phyloP scores from a whole-genome alignment of 768 basidiomycete species.

The Mycena crocata region DNA sequence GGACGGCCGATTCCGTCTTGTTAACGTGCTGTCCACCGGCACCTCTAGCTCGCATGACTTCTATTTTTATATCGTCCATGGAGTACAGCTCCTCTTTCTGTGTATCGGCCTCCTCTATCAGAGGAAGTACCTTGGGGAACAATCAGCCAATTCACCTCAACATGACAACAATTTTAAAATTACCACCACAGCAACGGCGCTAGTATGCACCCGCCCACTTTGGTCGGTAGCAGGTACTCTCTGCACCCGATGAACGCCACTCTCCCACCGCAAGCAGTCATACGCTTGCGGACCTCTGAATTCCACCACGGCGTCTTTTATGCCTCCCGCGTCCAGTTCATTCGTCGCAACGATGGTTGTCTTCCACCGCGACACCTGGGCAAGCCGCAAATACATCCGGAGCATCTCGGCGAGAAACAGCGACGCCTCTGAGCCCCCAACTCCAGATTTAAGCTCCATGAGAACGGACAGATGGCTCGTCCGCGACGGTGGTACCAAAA shows the following conservation, averaged over 20 bases:
- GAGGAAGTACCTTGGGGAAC: slow-evolving; percentile 80
- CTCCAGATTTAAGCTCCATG: slow-evolving; percentile 92
- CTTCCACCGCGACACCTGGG: slow-evolving; percentile 70
- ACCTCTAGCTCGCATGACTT: slow-evolving; percentile 97
- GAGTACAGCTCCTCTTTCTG: slow-evolving; percentile 74
- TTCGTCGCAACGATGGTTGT: slow-evolving; percentile 69
- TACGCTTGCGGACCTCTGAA: slow-evolving; percentile 83
- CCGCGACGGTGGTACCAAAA: slow-evolving; percentile 79
- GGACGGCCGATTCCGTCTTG: slow-evolving; percentile 97
- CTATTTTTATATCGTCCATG: slow-evolving; percentile 89
- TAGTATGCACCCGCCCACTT: slow-evolving; percentile 90
- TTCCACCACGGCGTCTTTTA: slow-evolving; percentile 84
- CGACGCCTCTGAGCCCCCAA: slow-evolving; percentile 90
- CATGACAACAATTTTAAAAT: slow-evolving; percentile 40
- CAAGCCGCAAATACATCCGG: slow-evolving; percentile 83
- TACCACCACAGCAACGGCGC: slow-evolving; percentile 89
- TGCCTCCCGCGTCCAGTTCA: slow-evolving; percentile 69
- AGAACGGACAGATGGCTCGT: slow-evolving; percentile 80
- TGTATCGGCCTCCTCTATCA: slow-evolving; percentile 73
- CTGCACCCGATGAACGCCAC: slow-evolving; percentile 96
- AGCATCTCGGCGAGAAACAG: slow-evolving; percentile 84
- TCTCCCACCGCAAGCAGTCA: slow-evolving; percentile 88
- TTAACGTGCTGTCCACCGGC: slow-evolving; percentile 99
- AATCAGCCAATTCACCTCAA: not conserved
- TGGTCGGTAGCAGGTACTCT: slow-evolving; percentile 92